A percentile compares a stretch with the other conserved stretches of the same genome.
Evolutionary conservation across 2,329 filamentous ascomycete genomes (phyloP).

Genomic region (Fusarium tupiense): DNA sequence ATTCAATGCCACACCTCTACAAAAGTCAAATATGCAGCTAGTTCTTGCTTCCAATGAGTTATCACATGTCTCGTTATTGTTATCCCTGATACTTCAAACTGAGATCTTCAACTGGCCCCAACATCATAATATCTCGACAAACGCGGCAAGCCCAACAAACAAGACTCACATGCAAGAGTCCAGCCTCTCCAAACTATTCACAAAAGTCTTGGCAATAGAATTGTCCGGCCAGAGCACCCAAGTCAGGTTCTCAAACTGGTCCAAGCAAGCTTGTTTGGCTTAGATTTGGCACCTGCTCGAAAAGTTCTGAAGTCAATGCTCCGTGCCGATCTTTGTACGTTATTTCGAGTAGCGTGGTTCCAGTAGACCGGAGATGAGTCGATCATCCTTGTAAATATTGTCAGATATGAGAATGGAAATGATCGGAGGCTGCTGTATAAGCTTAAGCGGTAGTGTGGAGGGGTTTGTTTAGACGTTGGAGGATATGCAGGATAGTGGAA

Average conservation of each 20-base stretch:
- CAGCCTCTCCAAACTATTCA: neutral
- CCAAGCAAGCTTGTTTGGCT: slow-evolving; percentile 18
- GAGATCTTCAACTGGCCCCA: neutral
- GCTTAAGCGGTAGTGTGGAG: slow-evolving; percentile 15
- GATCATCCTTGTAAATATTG: neutral
- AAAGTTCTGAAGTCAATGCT: neutral
- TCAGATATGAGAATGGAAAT: slow-evolving; percentile 14
- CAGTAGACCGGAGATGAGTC: neutral
- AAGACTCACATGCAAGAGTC: neutral
- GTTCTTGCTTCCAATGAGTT: too few relatives aligned
- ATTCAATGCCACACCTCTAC: neutral
- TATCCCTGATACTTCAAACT: neutral
- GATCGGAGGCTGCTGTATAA: slow-evolving; percentile 22
- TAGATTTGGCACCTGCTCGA: slow-evolving; percentile 15
- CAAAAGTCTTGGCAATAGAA: neutral
- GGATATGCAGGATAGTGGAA: neutral
- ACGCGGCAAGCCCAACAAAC: neutral
- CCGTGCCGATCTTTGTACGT: neutral
- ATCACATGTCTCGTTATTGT: neutral
- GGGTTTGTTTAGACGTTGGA: neutral
- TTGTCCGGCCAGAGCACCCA: neutral
- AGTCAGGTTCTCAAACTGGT: slow-evolving; percentile 17
- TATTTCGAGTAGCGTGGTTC: neutral
- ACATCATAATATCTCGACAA: neutral
- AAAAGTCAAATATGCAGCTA: neutral